These are phyloP conservation scores for Theileria parva DNA, from an alignment of 169 alveolate species.

Conservation along the genomic window DNA sequence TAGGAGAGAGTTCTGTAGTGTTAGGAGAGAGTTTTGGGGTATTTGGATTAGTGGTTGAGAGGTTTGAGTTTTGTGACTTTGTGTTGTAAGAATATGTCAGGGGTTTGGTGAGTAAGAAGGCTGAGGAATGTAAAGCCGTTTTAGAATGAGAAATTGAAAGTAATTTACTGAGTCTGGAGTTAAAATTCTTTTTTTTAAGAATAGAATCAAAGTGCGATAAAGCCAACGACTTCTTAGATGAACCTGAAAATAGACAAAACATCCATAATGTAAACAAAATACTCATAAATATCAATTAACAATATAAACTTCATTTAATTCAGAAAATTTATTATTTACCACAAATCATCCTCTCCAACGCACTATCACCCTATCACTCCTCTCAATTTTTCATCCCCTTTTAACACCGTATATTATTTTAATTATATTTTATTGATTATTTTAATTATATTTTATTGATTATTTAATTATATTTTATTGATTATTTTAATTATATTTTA, in stretches of 20 bases:
- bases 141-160: neutral
- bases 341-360: neutral
- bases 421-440: too few relatives aligned
- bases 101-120: neutral
- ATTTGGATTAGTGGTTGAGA: neutral
- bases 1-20: too few relatives aligned
- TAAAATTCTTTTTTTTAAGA: neutral
- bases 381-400: neutral
- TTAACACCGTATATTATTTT: too few relatives aligned
- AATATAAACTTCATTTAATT: neutral
- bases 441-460: too few relatives aligned
- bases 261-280: conserved; percentile 37
- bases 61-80: too few relatives aligned
- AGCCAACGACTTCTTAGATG: conserved; percentile 24
- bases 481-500: too few relatives aligned
- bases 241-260: conserved; percentile 32
- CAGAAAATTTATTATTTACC: neutral
- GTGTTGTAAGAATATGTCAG: neutral
- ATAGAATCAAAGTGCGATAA: conserved; percentile 9
- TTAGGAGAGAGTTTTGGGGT: neutral
- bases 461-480: too few relatives aligned
- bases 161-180: neutral
- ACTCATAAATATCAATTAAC: conserved; percentile 29
- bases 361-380: neutral
- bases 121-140: neutral